Conservation (phyloP, 2,329 filamentous ascomycete genomes). For the Aspergillus glaucus region DNA sequence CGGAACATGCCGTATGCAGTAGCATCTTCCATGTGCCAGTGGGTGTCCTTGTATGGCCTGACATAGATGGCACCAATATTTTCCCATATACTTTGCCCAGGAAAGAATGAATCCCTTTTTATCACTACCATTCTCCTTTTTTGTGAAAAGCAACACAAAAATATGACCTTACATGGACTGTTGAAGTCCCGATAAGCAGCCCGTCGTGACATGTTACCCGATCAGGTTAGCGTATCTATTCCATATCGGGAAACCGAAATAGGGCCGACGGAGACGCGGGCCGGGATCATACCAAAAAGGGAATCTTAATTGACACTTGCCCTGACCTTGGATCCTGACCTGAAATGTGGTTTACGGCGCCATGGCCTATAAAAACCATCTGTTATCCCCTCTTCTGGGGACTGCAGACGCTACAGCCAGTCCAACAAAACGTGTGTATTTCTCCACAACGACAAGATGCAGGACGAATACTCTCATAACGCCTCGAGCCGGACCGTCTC, state of each 20-base stretch:
- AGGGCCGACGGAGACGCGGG: conserved; percentile 1
- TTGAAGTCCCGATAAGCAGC: conserved; percentile 6
- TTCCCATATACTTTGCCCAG: too few species aligned
- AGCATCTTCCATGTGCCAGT: too few species aligned
- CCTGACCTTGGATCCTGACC: not conserved
- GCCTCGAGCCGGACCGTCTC: conserved; percentile 21
- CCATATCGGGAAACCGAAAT: conserved; percentile 14
- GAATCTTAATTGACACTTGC: not conserved
- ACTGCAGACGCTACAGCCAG: not conserved
- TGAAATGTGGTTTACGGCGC: not conserved
- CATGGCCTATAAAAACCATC: conserved; percentile 2
- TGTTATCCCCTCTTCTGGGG: not conserved
- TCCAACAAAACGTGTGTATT: not conserved
- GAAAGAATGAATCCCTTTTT: too few species aligned
- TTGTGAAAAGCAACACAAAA: not conserved
- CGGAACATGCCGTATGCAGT: too few species aligned
- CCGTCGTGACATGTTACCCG: conserved; percentile 16
- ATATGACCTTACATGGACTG: not conserved
- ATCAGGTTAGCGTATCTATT: conserved; percentile 8
- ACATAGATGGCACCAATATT: too few species aligned
- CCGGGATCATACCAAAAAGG: conserved; percentile 4
- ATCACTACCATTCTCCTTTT: not conserved
- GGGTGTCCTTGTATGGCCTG: too few species aligned
- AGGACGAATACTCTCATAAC: conserved; percentile 6
- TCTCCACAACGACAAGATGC: conserved; percentile 6